phyloP scores from a whole-genome alignment of 2,329 filamentous ascomycete species.

The Xylariaceae sp. region DNA sequence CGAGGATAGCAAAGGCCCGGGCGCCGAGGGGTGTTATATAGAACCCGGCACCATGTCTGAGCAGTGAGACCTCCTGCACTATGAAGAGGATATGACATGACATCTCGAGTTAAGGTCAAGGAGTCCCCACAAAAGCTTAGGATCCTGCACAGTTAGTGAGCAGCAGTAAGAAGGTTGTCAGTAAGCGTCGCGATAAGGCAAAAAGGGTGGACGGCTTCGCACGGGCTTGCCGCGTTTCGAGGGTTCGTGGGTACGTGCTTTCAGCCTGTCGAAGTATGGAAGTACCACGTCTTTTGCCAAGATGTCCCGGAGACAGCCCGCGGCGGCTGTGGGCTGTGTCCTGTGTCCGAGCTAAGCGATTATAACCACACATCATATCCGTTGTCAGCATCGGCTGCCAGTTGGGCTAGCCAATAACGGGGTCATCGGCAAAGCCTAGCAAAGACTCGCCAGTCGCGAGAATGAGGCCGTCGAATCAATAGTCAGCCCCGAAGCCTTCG shows the following conservation, averaged over 20 bases:
- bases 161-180: conserved; percentile 11
- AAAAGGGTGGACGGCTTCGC: conserved; percentile 14
- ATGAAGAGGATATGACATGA: neutral
- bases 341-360: conserved; percentile 11
- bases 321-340: neutral
- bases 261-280: conserved; percentile 7
- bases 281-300: conserved; percentile 10
- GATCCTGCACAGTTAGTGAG: conserved; percentile 15
- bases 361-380: conserved; percentile 2
- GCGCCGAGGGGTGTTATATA: conserved; percentile 17
- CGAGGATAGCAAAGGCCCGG: neutral
- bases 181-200: conserved; percentile 18
- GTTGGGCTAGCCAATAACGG: neutral
- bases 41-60: neutral
- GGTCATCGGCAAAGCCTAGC: conserved; percentile 8
- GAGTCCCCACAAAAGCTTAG: conserved; percentile 16
- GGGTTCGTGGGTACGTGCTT: neutral
- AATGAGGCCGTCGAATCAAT: conserved; percentile 14
- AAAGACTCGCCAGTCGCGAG: neutral
- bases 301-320: conserved; percentile 3
- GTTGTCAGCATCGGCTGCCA: neutral
- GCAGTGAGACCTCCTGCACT: neutral
- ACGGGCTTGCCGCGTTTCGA: conserved; percentile 11
- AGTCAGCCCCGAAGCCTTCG: conserved; percentile 12
- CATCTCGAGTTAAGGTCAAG: neutral